Evolutionary conservation across 2,329 filamentous ascomycete genomes (phyloP).

Genomic region (Teratosphaeria destructans): DNA sequence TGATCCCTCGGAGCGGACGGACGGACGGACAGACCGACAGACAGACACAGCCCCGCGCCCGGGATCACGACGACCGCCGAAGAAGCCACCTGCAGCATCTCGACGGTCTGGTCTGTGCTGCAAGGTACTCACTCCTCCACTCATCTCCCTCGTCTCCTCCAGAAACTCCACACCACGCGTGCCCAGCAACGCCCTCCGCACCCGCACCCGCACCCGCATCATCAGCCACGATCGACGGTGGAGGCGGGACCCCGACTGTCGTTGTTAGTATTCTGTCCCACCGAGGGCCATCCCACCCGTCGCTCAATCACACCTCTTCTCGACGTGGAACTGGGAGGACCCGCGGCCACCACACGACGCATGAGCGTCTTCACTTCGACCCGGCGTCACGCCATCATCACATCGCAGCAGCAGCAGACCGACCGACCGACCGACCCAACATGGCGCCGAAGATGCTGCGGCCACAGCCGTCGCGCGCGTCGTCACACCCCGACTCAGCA

Average conservation of each 20-base stretch:
- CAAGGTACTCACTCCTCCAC: neutral
- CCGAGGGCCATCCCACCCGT: neutral
- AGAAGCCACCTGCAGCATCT: neutral
- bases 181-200: neutral
- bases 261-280: neutral
- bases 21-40: neutral
- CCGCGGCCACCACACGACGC: neutral
- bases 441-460: conserved; percentile 3
- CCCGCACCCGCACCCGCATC: neutral
- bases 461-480: conserved; percentile 4
- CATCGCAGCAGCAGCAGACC: neutral
- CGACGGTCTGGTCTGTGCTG: neutral
- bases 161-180: neutral
- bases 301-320: neutral
- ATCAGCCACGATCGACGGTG: neutral
- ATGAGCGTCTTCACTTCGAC: neutral
- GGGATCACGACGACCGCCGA: neutral
- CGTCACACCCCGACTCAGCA: conserved; percentile 1
- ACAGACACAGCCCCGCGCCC: neutral
- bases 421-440: neutral
- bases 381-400: neutral
- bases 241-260: neutral
- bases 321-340: neutral
- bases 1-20: neutral
- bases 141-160: neutral